Conservation (phyloP, 2,329 filamentous ascomycete genomes). For the Pseudopyricularia cyperi region DNA sequence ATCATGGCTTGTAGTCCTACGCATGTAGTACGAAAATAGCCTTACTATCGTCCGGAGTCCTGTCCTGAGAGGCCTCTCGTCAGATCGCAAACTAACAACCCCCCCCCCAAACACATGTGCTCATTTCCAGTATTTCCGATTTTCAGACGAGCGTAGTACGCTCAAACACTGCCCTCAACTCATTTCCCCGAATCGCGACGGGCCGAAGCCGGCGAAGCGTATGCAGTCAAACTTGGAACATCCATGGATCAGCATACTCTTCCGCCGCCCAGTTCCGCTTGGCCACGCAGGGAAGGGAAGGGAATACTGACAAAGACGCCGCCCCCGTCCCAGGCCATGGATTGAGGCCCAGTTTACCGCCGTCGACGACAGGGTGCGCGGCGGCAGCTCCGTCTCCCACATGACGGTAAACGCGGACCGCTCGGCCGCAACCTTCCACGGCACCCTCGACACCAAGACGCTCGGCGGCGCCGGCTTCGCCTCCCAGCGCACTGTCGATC, state of each 20-base stretch:
- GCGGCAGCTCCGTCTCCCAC: conserved; percentile 50
- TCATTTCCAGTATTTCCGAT: neutral
- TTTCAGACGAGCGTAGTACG: neutral
- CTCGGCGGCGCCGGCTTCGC: conserved; percentile 75
- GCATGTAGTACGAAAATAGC: too few relatives aligned
- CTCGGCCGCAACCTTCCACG: conserved; percentile 46
- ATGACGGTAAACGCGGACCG: conserved; percentile 19
- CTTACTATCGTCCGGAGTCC: too few relatives aligned
- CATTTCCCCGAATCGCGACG: neutral
- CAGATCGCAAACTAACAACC: too few relatives aligned
- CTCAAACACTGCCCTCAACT: neutral
- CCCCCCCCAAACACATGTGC: neutral
- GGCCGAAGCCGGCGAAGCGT: too few relatives aligned
- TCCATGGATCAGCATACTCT: too few relatives aligned
- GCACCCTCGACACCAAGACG: conserved; percentile 58
- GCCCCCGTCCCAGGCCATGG: conserved; percentile 1
- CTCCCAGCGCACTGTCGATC: conserved; percentile 51
- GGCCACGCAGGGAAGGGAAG: too few relatives aligned
- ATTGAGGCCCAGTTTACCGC: conserved; percentile 39
- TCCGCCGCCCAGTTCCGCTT: too few relatives aligned
- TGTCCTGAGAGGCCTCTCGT: too few relatives aligned
- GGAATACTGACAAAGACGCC: neutral
- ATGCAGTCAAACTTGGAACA: too few relatives aligned
- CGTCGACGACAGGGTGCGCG: conserved; percentile 66
- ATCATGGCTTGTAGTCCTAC: too few relatives aligned